Base-by-base conservation (phyloP, 2,329 filamentous ascomycete species). In the Cladorrhinum sp. region DNA sequence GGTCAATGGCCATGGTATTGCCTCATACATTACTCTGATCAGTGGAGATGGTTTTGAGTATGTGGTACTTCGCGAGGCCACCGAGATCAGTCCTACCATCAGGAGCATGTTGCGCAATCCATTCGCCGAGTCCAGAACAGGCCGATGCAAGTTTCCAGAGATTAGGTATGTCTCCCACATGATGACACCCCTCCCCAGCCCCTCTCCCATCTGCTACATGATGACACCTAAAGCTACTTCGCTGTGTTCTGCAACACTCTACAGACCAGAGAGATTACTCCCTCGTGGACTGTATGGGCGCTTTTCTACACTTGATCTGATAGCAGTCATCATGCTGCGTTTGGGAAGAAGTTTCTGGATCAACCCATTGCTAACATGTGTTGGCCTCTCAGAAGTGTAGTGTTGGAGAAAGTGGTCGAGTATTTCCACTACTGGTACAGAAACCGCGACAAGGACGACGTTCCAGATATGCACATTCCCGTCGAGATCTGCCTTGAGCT, bases 381-480 rank as follows among this genome's bases (percentile, higher is more conserved):
- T n/a, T n/a, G n/a, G 14, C 12, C 39, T 16, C 51, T 30, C 72
- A 92, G 89, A 74, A 88, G 86, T 65, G 78, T 88, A 57, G 84
- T 92, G 5, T 84, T 94, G 2, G 90, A 93, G 73, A 92, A 91
- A 72, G 86, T 93, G 30, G 89, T 87, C 73, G 89, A 93, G 75
- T 94, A 93, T 75, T 87, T 92, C 64, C 90, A 92, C 72, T 93
- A 92, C 78, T 90, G 89, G 79, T 87, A 92, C 75, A 88, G 87
- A 69, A 82, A 91, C 74, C 82, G 82, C 56, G 83, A 91, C 66
- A 80, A 80, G 66, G 86, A 88, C 67, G 86, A 92, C 68, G 89
- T 92, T 20, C 86, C 88, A 3, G 90, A 94, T 70, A 89, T 92
- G 86, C 89, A 92, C 16, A 88, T 93, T 61, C 89, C 89, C 12